These are phyloP conservation scores for Schizothecium vesticola DNA, from an alignment of 495 filamentous ascomycete genomes.

Conservation along the genomic window DNA sequence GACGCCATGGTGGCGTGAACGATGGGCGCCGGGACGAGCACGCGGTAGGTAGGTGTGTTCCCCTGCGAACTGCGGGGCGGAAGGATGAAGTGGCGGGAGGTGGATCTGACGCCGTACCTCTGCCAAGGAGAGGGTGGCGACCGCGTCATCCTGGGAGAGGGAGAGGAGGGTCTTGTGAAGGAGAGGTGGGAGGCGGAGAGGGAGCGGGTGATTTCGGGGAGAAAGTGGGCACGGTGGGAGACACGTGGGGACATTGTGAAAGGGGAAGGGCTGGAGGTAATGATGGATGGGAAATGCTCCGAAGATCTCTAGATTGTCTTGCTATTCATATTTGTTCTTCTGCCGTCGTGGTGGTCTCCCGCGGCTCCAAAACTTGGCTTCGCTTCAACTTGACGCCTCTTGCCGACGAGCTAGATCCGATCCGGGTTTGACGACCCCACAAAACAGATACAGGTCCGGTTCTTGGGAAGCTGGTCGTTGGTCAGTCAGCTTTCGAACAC, in stretches of 20 bases:
- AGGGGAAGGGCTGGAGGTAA: background rate
- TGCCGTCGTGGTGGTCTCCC: background rate
- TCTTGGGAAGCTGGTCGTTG: background rate
- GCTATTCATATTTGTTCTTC: background rate
- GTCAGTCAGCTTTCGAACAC: background rate
- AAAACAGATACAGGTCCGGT: background rate
- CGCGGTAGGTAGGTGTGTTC: constrained; percentile 11
- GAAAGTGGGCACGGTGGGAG: constrained; percentile 20
- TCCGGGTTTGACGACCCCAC: background rate
- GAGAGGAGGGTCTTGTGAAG: constrained; percentile 18
- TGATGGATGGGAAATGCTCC: background rate
- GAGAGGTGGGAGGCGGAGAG: constrained; percentile 6
- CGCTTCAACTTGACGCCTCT: background rate
- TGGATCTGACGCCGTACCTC: constrained; percentile 32
- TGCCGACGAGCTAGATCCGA: background rate
- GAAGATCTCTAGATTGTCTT: background rate
- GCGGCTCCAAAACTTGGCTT: background rate
- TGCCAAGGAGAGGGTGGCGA: too few relatives aligned
- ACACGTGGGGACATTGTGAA: too few relatives aligned
- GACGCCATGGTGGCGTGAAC: background rate
- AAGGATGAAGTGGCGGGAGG: constrained; percentile 25
- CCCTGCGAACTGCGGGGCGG: constrained; percentile 19
- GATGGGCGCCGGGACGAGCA: background rate
- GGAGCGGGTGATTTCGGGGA: constrained; percentile 17
- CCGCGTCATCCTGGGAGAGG: too few relatives aligned